Percentiles rank a stretch among this genome's conserved stretches.
phyloP scores from a whole-genome alignment of 192 early-diverging fungal species.

The Rhizoclosmatium globosum region DNA sequence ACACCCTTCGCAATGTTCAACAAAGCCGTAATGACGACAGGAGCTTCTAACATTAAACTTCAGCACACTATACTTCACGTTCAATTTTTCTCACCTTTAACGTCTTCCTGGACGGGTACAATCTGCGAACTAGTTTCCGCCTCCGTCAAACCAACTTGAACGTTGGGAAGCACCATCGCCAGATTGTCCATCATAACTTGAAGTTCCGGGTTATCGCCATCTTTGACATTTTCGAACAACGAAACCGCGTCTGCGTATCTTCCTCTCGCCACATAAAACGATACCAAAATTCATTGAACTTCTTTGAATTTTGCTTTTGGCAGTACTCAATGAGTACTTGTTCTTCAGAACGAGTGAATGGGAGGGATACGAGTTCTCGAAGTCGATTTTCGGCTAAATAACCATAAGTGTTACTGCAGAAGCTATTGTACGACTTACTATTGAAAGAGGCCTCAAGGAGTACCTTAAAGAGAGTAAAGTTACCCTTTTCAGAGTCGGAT shows the following conservation, averaged over 20 bases:
- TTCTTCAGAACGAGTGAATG: conserved; percentile 7
- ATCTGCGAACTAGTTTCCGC: not conserved
- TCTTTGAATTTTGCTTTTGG: not conserved
- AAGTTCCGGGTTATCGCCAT: not conserved
- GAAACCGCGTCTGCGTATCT: conserved; percentile 18
- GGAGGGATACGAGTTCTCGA: not conserved
- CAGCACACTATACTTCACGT: too few species aligned
- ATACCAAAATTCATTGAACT: not conserved
- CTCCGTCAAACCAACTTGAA: not conserved
- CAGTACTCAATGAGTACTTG: not conserved
- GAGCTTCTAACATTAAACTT: too few species aligned
- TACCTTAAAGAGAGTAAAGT: not conserved
- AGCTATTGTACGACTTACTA: not conserved
- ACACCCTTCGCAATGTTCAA: too few species aligned
- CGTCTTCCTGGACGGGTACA: too few species aligned
- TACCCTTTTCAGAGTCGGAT: not conserved
- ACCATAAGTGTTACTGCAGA: not conserved
- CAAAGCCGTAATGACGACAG: too few species aligned
- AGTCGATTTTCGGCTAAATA: not conserved
- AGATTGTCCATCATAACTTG: not conserved
- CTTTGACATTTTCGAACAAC: not conserved
- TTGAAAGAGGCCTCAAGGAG: not conserved
- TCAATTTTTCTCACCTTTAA: too few species aligned
- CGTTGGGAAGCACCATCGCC: not conserved
- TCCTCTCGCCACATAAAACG: not conserved